Conservation (phyloP, 2,329 filamentous ascomycete species). For the Monosporascus cannonballus region DNA sequence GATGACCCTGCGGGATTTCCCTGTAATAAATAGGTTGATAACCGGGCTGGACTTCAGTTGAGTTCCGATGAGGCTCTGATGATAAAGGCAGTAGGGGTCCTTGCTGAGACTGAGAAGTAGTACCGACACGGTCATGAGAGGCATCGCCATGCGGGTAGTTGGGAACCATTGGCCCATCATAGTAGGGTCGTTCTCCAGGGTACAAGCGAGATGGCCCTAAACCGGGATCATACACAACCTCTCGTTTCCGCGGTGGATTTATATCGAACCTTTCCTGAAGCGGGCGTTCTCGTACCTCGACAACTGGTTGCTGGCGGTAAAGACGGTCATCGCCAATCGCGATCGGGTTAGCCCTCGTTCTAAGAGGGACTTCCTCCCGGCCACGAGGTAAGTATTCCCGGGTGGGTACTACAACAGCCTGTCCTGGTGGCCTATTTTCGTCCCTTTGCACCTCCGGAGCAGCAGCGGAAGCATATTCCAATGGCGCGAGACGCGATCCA, state of each 20-base stretch:
- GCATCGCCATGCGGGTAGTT: constrained; percentile 6
- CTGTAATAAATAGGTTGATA: constrained; percentile 6
- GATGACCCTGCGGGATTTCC: constrained; percentile 8
- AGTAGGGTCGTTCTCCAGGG: not conserved
- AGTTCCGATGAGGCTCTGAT: constrained; percentile 3
- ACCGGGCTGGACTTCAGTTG: not conserved
- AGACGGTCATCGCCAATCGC: constrained; percentile 12
- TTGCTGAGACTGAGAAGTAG: constrained; percentile 6
- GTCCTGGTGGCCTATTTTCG: not conserved
- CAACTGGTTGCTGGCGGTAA: constrained; percentile 15
- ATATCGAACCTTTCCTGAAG: not conserved
- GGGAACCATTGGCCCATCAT: not conserved
- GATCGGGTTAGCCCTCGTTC: constrained; percentile 18
- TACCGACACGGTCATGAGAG: constrained; percentile 2
- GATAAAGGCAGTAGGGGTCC: constrained; percentile 2
- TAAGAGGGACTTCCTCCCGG: constrained; percentile 3
- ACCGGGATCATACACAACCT: not conserved
- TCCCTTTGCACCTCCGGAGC: not conserved
- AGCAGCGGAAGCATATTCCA: constrained; percentile 12
- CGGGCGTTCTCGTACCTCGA: constrained; percentile 14
- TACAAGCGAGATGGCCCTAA: not conserved
- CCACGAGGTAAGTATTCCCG: constrained; percentile 3
- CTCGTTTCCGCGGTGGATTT: not conserved
- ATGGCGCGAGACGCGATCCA: constrained; percentile 8
- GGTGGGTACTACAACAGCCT: constrained; percentile 3